Percentiles rank a stretch among this genome's conserved stretches.
These are phyloP conservation scores for Syzygium malaccense DNA, from an alignment of 441 rosid genomes.

Conservation along the genomic window DNA sequence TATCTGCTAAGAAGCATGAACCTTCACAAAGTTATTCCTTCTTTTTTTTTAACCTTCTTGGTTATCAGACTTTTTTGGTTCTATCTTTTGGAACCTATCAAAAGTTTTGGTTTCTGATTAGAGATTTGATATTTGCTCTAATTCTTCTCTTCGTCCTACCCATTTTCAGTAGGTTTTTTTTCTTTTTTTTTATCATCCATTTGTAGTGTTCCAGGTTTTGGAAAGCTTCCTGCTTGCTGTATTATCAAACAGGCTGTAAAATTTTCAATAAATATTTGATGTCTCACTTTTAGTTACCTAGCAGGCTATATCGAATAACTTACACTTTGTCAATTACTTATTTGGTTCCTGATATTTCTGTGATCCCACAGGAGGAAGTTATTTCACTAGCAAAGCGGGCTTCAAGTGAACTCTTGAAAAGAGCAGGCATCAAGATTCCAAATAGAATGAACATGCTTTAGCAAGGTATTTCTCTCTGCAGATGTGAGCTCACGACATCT, in stretches of 20 bases:
- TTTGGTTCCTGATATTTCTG: neutral
- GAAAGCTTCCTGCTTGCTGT: neutral
- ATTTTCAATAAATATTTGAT: neutral
- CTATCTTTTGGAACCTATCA: neutral
- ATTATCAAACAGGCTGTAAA: neutral
- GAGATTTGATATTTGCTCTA: neutral
- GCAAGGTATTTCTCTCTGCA: neutral
- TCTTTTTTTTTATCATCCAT: neutral
- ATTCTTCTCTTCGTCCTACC: neutral
- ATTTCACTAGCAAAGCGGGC: slow-evolving; percentile 43
- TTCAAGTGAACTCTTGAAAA: slow-evolving; percentile 37
- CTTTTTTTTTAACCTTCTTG: neutral
- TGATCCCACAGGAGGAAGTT: slow-evolving; percentile 31
- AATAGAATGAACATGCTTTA: slow-evolving; percentile 47
- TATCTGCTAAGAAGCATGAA: neutral
- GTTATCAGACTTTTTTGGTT: neutral
- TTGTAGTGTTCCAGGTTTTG: neutral
- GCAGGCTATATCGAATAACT: neutral
- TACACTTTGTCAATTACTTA: neutral
- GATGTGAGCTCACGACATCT: neutral
- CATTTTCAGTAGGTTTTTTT: neutral
- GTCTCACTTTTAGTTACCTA: neutral
- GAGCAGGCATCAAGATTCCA: slow-evolving; percentile 47
- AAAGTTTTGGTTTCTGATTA: neutral
- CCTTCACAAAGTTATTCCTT: neutral